Percentiles rank a stretch among this genome's conserved stretches.
These are phyloP conservation scores for Piper betle DNA, from an alignment of 164 flowering plant genomes.

Conservation along the genomic window DNA sequence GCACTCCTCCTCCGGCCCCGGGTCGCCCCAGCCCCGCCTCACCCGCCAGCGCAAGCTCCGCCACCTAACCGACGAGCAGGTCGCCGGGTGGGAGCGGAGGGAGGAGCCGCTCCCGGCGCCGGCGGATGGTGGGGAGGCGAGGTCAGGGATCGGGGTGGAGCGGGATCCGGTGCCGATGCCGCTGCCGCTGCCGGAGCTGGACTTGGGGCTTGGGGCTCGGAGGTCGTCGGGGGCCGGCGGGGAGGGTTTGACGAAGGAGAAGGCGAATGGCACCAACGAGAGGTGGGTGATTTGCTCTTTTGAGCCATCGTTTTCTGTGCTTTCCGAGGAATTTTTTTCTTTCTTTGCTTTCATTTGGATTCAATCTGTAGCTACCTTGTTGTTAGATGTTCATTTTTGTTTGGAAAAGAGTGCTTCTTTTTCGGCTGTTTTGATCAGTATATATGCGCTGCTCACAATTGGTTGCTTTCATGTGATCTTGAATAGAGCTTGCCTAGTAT, in stretches of 20 bases:
- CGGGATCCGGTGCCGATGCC: conserved; percentile 5
- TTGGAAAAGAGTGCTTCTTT: background rate
- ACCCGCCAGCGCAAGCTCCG: conserved; percentile 19
- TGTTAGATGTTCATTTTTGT: background rate
- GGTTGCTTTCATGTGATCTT: background rate
- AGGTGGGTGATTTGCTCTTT: background rate
- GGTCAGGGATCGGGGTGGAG: background rate
- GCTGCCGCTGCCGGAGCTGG: conserved; percentile 14
- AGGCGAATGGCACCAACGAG: conserved; percentile 4
- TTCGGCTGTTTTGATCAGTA: background rate
- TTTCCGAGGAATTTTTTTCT: background rate
- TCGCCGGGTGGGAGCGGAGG: conserved; percentile 1
- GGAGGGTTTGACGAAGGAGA: conserved; percentile 4
- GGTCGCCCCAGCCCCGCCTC: conserved; percentile 9
- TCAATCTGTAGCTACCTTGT: background rate
- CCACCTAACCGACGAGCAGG: conserved; percentile 13
- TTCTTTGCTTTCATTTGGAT: background rate
- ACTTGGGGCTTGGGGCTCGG: background rate
- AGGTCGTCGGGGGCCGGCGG: conserved; percentile 26
- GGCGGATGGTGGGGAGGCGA: background rate
- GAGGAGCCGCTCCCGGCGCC: background rate
- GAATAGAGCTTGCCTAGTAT: background rate
- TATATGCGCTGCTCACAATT: background rate
- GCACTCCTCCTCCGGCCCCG: conserved; percentile 1
- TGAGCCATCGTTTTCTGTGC: background rate